Evolutionary conservation across 768 basidiomycete species (phyloP).

Genomic region (Pleurotus tuoliensis): DNA sequence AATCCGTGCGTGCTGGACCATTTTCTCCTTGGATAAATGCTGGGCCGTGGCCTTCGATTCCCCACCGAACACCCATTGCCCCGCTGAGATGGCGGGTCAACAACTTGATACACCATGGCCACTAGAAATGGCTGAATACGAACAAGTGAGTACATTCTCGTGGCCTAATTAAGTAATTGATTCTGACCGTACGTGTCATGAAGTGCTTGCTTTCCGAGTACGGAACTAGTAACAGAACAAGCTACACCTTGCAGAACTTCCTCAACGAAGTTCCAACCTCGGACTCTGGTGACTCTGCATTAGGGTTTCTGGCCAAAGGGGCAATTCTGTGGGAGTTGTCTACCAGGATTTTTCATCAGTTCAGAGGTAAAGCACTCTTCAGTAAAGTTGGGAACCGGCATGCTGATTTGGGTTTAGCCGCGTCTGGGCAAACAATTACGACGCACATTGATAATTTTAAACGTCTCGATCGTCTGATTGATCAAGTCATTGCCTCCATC

Average conservation of each 20-base stretch:
- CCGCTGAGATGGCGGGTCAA: constrained; percentile 9
- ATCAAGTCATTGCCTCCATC: constrained; percentile 14
- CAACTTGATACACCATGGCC: constrained; percentile 37
- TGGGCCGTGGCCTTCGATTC: constrained; percentile 43
- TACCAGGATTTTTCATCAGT: constrained; percentile 20
- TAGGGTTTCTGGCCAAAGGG: constrained; percentile 21
- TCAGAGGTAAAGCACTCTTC: background rate
- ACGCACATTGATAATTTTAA: constrained; percentile 13
- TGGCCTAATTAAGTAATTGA: too few relatives aligned
- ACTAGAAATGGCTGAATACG: constrained; percentile 30
- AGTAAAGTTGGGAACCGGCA: too few relatives aligned
- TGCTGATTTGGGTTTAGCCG: constrained; percentile 1
- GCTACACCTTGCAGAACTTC: constrained; percentile 19
- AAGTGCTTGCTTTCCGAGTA: too few relatives aligned
- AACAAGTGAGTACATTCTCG: constrained; percentile 18
- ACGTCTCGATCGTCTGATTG: constrained; percentile 18
- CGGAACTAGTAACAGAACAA: constrained; percentile 9
- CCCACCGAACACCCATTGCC: constrained; percentile 19
- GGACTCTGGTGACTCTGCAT: constrained; percentile 17
- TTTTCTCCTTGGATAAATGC: constrained; percentile 27
- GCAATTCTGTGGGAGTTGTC: constrained; percentile 33
- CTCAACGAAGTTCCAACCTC: constrained; percentile 15
- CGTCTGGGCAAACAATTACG: background rate
- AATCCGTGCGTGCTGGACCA: constrained; percentile 33
- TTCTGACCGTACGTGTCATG: too few relatives aligned